Conservation (phyloP, 257 asterid genomes). For the Verbascum thapsus region DNA sequence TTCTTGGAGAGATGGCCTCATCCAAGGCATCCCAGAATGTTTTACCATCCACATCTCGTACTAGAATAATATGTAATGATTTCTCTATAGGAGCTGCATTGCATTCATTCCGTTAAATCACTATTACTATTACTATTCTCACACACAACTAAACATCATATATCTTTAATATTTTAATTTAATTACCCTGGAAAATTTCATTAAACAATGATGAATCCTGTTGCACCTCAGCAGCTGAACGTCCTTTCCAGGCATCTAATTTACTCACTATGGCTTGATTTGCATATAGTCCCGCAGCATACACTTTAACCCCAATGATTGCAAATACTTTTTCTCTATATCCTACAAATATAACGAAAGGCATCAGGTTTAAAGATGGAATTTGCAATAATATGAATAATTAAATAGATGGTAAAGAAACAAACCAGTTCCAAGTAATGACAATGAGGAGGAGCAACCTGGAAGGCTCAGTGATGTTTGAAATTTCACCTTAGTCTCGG, state of each 20-base stretch:
- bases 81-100: slow-evolving; percentile 82
- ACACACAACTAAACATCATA: not conserved
- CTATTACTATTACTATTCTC: slow-evolving; percentile 1
- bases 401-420: slow-evolving; percentile 2
- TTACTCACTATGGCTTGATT: slow-evolving; percentile 51
- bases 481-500: slow-evolving; percentile 79
- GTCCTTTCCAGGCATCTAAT: slow-evolving; percentile 71
- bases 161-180: not conserved
- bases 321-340: slow-evolving; percentile 88
- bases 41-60: slow-evolving; percentile 89
- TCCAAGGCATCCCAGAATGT: slow-evolving; percentile 93
- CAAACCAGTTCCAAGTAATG: slow-evolving; percentile 86
- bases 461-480: slow-evolving; percentile 66
- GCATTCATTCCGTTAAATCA: slow-evolving; percentile 34
- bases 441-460: slow-evolving; percentile 62
- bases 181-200: slow-evolving; percentile 66
- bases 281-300: slow-evolving; percentile 78
- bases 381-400: slow-evolving; percentile 16
- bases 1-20: slow-evolving; percentile 85
- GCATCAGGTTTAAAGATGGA: slow-evolving; percentile 17
- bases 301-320: slow-evolving; percentile 86
- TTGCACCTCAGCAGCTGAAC: slow-evolving; percentile 53
- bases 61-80: slow-evolving; percentile 74
- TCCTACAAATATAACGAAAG: slow-evolving; percentile 45
- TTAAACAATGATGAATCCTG: slow-evolving; percentile 60